Conservation (phyloP, 345 rosid genomes). For the Erysimum cheiranthoides region DNA sequence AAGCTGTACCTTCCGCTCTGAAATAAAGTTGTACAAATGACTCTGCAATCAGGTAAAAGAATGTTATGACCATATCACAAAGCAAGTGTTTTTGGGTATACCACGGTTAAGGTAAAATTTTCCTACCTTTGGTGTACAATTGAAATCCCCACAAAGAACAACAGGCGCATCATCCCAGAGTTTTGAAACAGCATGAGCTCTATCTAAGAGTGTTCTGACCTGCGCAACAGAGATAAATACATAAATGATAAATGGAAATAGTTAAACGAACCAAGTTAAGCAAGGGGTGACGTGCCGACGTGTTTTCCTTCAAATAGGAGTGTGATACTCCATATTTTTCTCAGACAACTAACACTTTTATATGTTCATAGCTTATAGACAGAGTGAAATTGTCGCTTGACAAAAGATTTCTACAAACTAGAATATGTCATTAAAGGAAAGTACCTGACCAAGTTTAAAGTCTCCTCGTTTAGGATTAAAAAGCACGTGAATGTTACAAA, state of each 20-base stretch:
- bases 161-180: conserved; percentile 87
- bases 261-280: conserved; percentile 9
- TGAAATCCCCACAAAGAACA: conserved; percentile 95
- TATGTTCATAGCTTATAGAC: conserved; percentile 12
- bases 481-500: conserved; percentile 93
- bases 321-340: not conserved
- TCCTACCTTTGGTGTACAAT: conserved; percentile 90
- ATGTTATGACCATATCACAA: conserved; percentile 23
- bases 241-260: conserved; percentile 18
- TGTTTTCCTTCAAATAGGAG: not conserved
- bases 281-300: not conserved
- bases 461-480: conserved; percentile 98
- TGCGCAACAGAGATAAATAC: conserved; percentile 43
- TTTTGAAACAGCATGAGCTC: conserved; percentile 77
- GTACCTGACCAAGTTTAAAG: conserved; percentile 95
- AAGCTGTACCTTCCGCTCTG: conserved; percentile 73
- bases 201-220: conserved; percentile 81
- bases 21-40: conserved; percentile 87
- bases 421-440: conserved; percentile 6
- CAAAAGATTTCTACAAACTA: not conserved
- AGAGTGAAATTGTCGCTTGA: not conserved
- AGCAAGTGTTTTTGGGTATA: conserved; percentile 16
- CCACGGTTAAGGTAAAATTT: conserved; percentile 23
- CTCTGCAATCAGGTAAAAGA: conserved; percentile 65
- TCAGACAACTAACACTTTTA: conserved; percentile 4